A percentile compares a stretch with the other conserved stretches of the same genome.
phyloP scores from a whole-genome alignment of 805 yeast species.

The Tetrapisispora phaffii region DNA sequence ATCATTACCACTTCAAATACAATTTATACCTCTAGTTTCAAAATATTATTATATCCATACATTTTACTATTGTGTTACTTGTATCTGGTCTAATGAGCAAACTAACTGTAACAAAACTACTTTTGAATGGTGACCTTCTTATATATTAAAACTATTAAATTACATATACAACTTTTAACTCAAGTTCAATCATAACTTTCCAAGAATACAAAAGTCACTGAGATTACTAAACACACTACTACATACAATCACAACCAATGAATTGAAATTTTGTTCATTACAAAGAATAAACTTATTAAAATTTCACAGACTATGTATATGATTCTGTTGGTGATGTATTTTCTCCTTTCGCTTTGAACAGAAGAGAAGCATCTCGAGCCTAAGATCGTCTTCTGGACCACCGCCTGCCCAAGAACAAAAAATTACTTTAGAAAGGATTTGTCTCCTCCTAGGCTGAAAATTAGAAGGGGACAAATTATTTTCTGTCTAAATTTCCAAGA shows the following conservation, averaged over 20 bases:
- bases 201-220: neutral
- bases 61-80: conserved; percentile 4
- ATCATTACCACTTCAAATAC: neutral
- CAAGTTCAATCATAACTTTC: neutral
- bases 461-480: no score
- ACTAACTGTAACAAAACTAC: neutral
- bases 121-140: neutral
- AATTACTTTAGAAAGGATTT: no score
- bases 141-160: neutral
- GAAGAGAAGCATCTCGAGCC: no score
- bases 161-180: neutral
- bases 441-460: no score
- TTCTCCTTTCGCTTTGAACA: neutral
- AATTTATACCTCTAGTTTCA: neutral
- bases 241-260: neutral
- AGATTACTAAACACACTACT: neutral
- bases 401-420: no score
- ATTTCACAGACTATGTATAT: neutral
- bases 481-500: no score
- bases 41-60: conserved; percentile 1
- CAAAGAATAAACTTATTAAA: neutral
- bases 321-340: neutral
- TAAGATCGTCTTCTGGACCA: no score
- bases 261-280: neutral
- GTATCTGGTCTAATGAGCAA: conserved; percentile 1